phyloP scores from a whole-genome alignment of 78 protist species.

The Dictyostelium brefeldianum region DNA sequence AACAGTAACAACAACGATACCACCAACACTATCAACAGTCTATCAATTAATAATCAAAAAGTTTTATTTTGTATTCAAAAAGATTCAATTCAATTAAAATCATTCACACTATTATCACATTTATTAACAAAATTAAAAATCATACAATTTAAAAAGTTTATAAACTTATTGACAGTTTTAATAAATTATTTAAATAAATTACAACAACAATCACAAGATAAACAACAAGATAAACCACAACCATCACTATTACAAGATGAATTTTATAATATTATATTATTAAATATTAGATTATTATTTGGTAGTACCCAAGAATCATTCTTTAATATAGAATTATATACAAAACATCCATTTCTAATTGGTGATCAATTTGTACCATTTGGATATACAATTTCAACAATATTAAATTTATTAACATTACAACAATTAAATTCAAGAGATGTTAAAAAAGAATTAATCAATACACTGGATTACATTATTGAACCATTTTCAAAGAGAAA shows the following conservation, averaged over 20 bases:
- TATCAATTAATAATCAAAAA: background rate
- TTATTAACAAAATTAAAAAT: background rate
- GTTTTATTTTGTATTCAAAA: background rate
- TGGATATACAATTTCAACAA: conserved; percentile 21
- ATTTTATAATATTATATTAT: background rate
- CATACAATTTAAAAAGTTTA: conserved; percentile 8
- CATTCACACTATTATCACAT: background rate
- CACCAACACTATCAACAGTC: background rate
- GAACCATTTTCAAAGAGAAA: background rate
- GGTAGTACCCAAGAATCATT: background rate
- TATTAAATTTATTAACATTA: background rate
- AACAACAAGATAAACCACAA: background rate
- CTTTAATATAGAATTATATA: background rate
- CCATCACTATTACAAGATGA: background rate
- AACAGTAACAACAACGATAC: background rate
- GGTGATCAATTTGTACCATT: conserved; percentile 30
- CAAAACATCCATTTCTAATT: conserved; percentile 19
- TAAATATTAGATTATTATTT: background rate
- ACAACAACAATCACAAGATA: background rate
- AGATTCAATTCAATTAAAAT: conserved; percentile 11
- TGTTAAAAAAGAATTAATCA: background rate
- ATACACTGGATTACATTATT: background rate
- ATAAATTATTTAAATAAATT: background rate
- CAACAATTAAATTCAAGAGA: background rate
- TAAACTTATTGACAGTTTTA: background rate